Base-by-base conservation (phyloP, 441 rosid genomes). In the Aquilaria agallochum region DNA sequence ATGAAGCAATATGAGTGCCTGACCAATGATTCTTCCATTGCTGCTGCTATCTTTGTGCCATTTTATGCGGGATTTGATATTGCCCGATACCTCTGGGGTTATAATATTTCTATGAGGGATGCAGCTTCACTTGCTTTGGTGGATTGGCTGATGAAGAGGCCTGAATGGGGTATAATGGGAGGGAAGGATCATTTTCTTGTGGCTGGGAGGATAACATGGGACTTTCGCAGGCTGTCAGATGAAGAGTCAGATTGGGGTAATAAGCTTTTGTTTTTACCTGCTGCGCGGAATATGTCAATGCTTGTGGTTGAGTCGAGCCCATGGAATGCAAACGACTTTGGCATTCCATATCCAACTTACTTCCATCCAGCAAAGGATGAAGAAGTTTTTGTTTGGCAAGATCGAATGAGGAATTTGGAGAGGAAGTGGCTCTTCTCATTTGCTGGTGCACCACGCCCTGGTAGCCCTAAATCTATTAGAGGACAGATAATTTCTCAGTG, bases 291-390 rank as follows among this genome's bases (percentile, higher is more conserved):
- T 69, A 91, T 94, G 97, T 94, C 97, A 30, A 87, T 94, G 99
- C 96, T 94, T 63, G 97, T 94, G 69, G 96, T 94, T 14, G 99
- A 94, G 71, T 94, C 99, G 2, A 94, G 99, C 70, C 99, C 99
- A 0, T 94, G 99, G 97, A 84, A 91, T 58, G 96, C 97, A 0
- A 94, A 94, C 78, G 97, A 94, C 69, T 94, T 91, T 44, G 99
- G 90, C 66, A 89, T 94, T 65, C 96, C 99, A 0, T 94, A 94
- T 70, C 99, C 99, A 0, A 91, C 97, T 3, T 94, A 94, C 71
- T 91, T 94, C 64, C 99, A 94, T 68, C 96, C 99, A 5, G 97
- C 96, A 1, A 86, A 82, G 74, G 99, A 94, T 81, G 81, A 76
- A 9, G 99, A 94, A 53, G 96, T 94, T 59, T 85, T 91, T 49